Percentiles rank a stretch among this genome's conserved stretches.
Conservation (phyloP, 225 moss, liverwort and hornwort genomes). For the Rhytidiadelphus loreus region DNA sequence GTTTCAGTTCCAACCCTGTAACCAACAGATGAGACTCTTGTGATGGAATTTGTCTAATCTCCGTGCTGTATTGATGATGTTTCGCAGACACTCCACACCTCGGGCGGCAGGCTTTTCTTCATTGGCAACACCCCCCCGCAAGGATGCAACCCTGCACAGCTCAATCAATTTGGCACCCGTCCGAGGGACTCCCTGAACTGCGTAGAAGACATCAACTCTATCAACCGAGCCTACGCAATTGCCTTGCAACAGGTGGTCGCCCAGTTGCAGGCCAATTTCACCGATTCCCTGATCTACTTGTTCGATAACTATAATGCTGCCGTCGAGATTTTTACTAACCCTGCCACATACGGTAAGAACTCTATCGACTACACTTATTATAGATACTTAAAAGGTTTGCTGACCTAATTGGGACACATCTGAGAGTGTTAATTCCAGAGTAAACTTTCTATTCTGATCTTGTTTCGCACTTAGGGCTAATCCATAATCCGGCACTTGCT, state of each 20-base stretch:
- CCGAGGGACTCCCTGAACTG: constrained; percentile 4
- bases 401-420: not conserved
- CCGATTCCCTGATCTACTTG: not conserved
- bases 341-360: constrained; percentile 15
- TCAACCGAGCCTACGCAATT: not conserved
- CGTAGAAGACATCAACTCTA: constrained; percentile 14
- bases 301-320: constrained; percentile 14
- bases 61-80: not conserved
- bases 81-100: constrained; percentile 17
- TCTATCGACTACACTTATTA: not conserved
- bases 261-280: not conserved
- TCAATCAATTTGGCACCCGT: not conserved
- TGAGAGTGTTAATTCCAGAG: not conserved
- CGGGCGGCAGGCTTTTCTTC: constrained; percentile 23
- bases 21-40: not conserved
- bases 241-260: not conserved
- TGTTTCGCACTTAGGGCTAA: not conserved
- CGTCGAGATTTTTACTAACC: constrained; percentile 8
- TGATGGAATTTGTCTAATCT: not conserved
- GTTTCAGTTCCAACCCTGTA: not conserved
- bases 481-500: not conserved
- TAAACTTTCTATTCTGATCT: not conserved
- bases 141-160: constrained; percentile 32
- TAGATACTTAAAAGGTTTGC: not conserved
- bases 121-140: constrained; percentile 13